A percentile compares a stretch with the other conserved stretches of the same genome.
phyloP scores from a whole-genome alignment of 2,329 filamentous ascomycete species.

The Cladophialophora bantiana region DNA sequence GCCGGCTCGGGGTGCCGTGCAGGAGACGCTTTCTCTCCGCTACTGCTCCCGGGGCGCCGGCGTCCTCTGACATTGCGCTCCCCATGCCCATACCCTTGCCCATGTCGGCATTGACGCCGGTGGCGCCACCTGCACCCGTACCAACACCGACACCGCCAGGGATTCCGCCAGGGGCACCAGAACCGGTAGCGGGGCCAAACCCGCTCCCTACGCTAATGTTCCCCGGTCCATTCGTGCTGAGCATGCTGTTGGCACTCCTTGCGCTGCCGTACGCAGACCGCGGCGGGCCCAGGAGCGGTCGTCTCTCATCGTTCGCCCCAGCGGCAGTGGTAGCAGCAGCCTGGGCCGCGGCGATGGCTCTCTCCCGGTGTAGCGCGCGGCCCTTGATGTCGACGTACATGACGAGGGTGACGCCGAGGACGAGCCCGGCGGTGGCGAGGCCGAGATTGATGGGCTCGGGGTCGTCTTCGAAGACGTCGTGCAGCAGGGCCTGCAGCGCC shows the following conservation, averaged over 20 bases:
- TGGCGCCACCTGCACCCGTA: neutral
- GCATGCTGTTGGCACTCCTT: neutral
- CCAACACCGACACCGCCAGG: neutral
- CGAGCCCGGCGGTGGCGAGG: conserved; percentile 67
- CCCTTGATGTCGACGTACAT: conserved; percentile 67
- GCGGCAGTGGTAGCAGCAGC: conserved; percentile 8
- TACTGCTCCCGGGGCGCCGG: neutral
- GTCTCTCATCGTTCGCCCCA: conserved; percentile 10
- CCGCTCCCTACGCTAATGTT: neutral
- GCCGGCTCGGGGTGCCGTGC: conserved; percentile 19
- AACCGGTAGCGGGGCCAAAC: neutral
- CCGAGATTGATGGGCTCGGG: conserved; percentile 79
- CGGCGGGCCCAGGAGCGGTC: neutral
- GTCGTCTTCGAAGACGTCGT: conserved; percentile 72
- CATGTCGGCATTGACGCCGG: neutral
- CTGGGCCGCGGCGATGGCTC: conserved; percentile 16
- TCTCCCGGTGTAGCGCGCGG: conserved; percentile 39
- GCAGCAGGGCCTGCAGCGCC: conserved; percentile 77
- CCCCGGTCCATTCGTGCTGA: neutral
- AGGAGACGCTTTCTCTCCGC: conserved; percentile 5
- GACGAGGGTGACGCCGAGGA: conserved; percentile 71
- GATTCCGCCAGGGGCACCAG: neutral
- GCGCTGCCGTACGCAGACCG: conserved; percentile 13
- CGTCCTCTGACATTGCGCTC: neutral
- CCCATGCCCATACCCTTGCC: neutral